Evolutionary conservation across 2,329 filamentous ascomycete species (phyloP), one percentile per base, ranked within the genome.

Genomic region (Phyllosticta ampelicida): DNA sequence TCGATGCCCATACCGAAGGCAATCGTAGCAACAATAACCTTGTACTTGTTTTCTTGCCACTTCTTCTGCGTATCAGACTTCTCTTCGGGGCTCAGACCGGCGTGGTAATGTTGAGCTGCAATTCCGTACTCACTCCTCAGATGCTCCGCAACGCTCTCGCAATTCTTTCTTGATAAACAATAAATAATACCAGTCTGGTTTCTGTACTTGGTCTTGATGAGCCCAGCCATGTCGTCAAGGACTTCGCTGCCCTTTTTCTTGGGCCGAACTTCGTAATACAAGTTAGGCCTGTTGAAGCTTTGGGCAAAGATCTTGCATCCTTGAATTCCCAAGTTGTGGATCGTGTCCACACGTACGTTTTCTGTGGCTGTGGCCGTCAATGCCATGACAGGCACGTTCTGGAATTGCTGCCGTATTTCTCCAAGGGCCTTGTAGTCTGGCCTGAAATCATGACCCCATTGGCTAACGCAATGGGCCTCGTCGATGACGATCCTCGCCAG

Each of bases 1-100:
- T 99, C 94, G 63, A 99, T 99, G n/a, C 94, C 94, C 94, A 99
- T 99, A 6, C 94, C 94, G 69, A 99, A 99, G 21, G 94, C 94
- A 70, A 99, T 97, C 0, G 94, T 99, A 19, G 94, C 95, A 54
- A 99, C 94, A 50, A 99, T 95, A 30, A 99, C 88, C 64, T 96
- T 87, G 66, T 86, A 82, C 55, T 78, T 75, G 5, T 90, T 90
- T 50, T 74, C 76, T 70, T 99, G 94, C 94, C 94, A 99, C 28
- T 84, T 73, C 61, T 81, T 81, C 70, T 97, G 92, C 4, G 94
- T 81, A 6, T 79, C 70, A 1, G 79, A 78, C 69, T 92, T 92
- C 55, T 87, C 82, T 4, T 80, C 74, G 0, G 86, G 70, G 1
- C 83, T 75, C 73, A 99, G 84, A 5, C 79, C 83, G 11, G 92